Evolutionary conservation across 495 filamentous ascomycete genomes (phyloP), one percentile per base, ranked within the genome.

Genomic region (Patellaria atrata): DNA sequence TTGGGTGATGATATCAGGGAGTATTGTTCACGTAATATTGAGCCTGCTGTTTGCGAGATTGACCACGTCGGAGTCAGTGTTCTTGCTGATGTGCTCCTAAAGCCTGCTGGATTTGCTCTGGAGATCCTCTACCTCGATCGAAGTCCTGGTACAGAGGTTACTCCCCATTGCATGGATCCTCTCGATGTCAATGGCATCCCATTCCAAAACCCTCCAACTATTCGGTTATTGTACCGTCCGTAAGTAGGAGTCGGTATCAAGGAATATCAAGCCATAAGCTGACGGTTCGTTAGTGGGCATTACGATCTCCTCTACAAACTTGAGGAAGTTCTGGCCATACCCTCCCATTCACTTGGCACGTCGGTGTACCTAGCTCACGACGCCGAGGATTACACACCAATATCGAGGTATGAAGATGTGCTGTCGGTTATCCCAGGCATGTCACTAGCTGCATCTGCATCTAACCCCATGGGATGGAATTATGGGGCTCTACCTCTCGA

Each of bases 81-180:
- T 20, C 60, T 94, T 34, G 67, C 80, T 40, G 78, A 89, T 42
- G 70, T 84, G 10, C 64, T 96, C 2, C 71, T 94, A 32, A 78
- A 79, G 48, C 75, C 81, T 19, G 77, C 77, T 25, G 77, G 75
- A 10, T 71, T 94, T 41, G 71, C 75, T 7, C 70, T 94, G 7
- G 82, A 94, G 48, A 75, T 96, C 27, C 70, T 87, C 6, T 94
- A 94, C 48, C 70, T 97, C 14, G 89, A 97, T 56, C 72, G 89
- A 37, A 93, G 82, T 45, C 63, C 73, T 40, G 86, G 86, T 11
- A 64, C 69, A 13, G 70, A 75, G 39, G 82, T 86, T 42, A 68
- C 70, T 20, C 79, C 87, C 55, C 64, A 71, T 21, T 69, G 40
- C 20, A 25, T 86, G 45, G 70, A 71, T 63, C 36, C 59, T 53